Conservation (phyloP, 2,329 filamentous ascomycete species). For the Phyllosticta paracitricarpa region DNA sequence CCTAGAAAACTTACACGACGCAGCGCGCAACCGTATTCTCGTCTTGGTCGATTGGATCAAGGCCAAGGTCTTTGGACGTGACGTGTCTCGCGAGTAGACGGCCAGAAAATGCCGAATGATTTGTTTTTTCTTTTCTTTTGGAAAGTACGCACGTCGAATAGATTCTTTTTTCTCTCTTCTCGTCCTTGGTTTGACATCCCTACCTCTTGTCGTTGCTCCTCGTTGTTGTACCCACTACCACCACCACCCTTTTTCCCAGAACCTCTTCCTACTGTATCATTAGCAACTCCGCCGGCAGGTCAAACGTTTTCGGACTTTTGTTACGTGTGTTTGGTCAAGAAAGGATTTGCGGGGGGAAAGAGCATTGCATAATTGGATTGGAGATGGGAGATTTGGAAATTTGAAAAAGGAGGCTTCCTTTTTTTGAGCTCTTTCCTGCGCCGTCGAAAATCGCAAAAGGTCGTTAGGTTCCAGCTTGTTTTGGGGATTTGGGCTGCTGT, state of each 20-base stretch:
- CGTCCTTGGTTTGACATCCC: neutral
- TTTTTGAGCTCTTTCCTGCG: too few species aligned
- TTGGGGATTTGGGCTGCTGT: too few species aligned
- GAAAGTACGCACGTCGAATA: neutral
- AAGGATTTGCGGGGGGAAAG: neutral
- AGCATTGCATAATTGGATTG: neutral
- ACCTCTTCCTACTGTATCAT: neutral
- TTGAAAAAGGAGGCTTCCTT: neutral
- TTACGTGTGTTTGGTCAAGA: neutral
- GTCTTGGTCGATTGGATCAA: slow-evolving; percentile 95
- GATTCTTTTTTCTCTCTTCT: neutral
- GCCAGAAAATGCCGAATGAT: neutral
- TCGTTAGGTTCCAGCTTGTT: too few species aligned
- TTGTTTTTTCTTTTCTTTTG: neutral
- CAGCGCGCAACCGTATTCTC: slow-evolving; percentile 86
- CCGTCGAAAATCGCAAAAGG: too few species aligned
- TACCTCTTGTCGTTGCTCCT: neutral
- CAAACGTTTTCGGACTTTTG: neutral
- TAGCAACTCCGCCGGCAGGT: neutral
- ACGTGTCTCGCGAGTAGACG: slow-evolving; percentile 69
- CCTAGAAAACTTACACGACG: neutral
- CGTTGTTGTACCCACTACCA: neutral
- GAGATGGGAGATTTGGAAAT: neutral
- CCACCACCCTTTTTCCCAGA: neutral
- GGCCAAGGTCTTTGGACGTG: slow-evolving; percentile 91